Conservation (phyloP, 192 early-diverging fungal species). For the Coemansia sp. region DNA sequence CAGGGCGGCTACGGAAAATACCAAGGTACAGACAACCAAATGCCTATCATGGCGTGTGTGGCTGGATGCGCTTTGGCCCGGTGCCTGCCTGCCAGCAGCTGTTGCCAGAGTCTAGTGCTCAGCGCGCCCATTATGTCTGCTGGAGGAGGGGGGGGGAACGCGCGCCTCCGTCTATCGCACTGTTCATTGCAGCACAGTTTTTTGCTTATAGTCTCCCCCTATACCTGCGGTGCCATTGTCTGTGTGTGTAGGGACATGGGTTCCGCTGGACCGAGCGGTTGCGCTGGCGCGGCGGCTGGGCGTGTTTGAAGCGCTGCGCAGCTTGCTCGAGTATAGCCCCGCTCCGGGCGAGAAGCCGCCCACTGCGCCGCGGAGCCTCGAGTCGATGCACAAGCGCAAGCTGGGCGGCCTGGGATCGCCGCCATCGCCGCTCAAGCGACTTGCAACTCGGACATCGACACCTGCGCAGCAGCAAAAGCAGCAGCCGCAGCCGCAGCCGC, state of each 20-base stretch:
- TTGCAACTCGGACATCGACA: no score
- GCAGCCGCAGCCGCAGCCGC: slow-evolving; percentile 1
- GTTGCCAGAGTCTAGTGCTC: no score
- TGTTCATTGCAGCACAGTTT: not conserved
- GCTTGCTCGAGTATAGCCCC: slow-evolving; percentile 41
- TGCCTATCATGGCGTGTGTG: no score
- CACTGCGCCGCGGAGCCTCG: slow-evolving; percentile 46
- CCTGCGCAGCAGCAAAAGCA: no score
- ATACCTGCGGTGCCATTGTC: not conserved
- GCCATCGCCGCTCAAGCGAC: no score
- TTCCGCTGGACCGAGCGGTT: slow-evolving; percentile 39
- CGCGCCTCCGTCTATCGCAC: no score
- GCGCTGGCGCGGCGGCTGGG: slow-evolving; percentile 28
- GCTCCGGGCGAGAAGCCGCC: slow-evolving; percentile 37
- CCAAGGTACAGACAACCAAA: slow-evolving; percentile 65
- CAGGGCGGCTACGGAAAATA: slow-evolving; percentile 96
- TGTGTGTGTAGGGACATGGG: slow-evolving; percentile 44
- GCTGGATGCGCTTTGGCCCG: no score
- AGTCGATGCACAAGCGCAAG: slow-evolving; percentile 47
- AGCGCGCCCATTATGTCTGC: not conserved
- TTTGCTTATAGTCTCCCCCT: not conserved
- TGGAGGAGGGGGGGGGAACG: no score
- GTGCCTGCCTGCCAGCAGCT: no score
- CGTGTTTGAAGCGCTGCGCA: slow-evolving; percentile 28
- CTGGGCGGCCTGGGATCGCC: no score